These are phyloP conservation scores for Raphanus sativus DNA, from an alignment of 345 rosid species.

Conservation along the genomic window DNA sequence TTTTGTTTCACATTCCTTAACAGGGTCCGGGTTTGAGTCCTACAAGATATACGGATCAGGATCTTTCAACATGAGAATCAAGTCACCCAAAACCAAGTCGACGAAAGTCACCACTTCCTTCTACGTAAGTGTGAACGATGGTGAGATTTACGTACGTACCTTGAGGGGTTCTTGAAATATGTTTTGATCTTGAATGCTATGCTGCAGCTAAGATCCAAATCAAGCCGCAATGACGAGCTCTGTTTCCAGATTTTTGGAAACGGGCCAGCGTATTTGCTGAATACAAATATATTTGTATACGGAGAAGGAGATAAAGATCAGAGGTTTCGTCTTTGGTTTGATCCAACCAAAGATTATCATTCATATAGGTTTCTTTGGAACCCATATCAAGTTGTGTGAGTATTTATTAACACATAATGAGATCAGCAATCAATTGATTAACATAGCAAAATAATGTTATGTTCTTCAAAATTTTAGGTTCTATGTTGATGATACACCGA, in stretches of 20 bases:
- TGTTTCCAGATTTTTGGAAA: conserved; percentile 37
- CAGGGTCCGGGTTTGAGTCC: conserved; percentile 41
- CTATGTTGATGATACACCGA: conserved; percentile 40
- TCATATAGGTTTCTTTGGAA: conserved; percentile 41
- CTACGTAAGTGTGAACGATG: conserved; percentile 32
- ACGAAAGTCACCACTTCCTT: conserved; percentile 31
- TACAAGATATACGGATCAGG: conserved; percentile 38
- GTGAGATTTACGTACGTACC: conserved; percentile 5
- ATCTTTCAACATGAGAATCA: conserved; percentile 39
- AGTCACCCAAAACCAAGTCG: conserved; percentile 36
- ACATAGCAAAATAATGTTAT: not conserved
- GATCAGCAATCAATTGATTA: not conserved
- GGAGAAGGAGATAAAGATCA: conserved; percentile 39
- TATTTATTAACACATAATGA: not conserved
- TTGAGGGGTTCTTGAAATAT: not conserved
- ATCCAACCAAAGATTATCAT: conserved; percentile 39
- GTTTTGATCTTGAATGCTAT: conserved; percentile 7
- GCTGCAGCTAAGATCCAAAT: conserved; percentile 31
- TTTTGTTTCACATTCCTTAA: conserved; percentile 15
- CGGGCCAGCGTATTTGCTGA: conserved; percentile 31
- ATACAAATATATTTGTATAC: conserved; percentile 33
- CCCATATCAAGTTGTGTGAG: conserved; percentile 38
- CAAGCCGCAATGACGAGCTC: conserved; percentile 40
- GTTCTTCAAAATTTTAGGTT: conserved; percentile 35
- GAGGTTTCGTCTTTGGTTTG: conserved; percentile 39